Evolutionary conservation across 2,329 filamentous ascomycete species (phyloP).

Genomic region (Elsinoe necatrix): DNA sequence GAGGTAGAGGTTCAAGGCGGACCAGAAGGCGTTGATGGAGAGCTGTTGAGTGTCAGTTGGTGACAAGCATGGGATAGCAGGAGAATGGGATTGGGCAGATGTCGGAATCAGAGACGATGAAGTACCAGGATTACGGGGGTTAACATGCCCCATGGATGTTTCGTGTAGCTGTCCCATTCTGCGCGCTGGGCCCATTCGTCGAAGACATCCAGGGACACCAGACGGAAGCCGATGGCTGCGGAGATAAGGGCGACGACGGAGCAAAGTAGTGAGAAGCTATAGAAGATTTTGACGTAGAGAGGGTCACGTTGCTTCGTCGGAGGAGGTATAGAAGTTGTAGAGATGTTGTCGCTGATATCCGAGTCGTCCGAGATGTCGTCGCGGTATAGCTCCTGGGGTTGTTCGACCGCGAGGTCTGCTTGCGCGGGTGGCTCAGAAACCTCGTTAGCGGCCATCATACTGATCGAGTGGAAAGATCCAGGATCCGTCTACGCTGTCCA

Average conservation of each 20-base stretch:
- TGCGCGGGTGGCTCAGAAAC: neutral
- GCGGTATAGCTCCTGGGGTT: neutral
- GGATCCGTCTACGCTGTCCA: too few relatives aligned
- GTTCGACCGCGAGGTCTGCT: neutral
- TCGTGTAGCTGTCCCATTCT: neutral
- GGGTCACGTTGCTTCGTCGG: neutral
- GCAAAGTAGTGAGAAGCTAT: neutral
- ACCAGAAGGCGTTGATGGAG: neutral
- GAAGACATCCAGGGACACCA: neutral
- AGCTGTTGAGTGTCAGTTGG: neutral
- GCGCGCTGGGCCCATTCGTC: neutral
- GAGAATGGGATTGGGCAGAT: too few relatives aligned
- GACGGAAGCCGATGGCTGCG: neutral
- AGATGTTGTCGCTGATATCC: neutral
- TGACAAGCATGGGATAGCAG: too few relatives aligned
- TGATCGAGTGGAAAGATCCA: neutral
- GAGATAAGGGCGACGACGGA: neutral
- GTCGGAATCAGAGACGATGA: too few relatives aligned
- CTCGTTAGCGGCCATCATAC: neutral
- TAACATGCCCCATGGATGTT: neutral
- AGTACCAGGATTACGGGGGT: neutral
- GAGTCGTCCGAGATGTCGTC: neutral
- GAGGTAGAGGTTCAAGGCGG: neutral
- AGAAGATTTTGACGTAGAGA: slow-evolving; percentile 7
- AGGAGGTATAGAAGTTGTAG: neutral